Evolutionary conservation across 177 flowering plant species (phyloP).

Genomic region (Tripterygium wilfordii): DNA sequence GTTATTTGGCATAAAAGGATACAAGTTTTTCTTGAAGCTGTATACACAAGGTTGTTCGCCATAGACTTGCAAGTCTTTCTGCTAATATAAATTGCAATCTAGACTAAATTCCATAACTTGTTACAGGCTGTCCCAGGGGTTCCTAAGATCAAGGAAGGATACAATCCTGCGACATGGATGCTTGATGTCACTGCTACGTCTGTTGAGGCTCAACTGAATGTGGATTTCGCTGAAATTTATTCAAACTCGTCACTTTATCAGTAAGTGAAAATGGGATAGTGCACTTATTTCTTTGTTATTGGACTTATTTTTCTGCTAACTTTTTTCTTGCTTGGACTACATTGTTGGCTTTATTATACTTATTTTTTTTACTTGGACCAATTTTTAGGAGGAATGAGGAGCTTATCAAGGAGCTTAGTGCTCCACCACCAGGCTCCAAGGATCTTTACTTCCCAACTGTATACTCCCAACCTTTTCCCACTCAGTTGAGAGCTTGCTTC

Average conservation of each 20-base stretch:
- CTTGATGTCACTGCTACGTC: slow-evolving; percentile 54
- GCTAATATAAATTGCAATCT: background rate
- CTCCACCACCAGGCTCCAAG: slow-evolving; percentile 53
- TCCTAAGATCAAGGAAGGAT: slow-evolving; percentile 62
- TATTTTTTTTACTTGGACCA: background rate
- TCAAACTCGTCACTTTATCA: slow-evolving; percentile 59
- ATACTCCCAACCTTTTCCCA: slow-evolving; percentile 52
- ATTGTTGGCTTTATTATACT: background rate
- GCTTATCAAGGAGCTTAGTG: slow-evolving; percentile 51
- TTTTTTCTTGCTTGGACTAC: no score
- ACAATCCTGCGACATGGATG: slow-evolving; percentile 96
- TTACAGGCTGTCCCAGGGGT: slow-evolving; percentile 68
- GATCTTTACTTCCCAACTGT: slow-evolving; percentile 69
- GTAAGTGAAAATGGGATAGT: no score
- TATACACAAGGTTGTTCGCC: no score
- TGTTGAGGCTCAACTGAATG: slow-evolving; percentile 50
- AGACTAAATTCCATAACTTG: slow-evolving; percentile 1
- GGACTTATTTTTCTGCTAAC: no score
- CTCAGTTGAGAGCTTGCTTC: slow-evolving; percentile 74
- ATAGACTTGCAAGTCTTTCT: background rate
- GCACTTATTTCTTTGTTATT: no score
- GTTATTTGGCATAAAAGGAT: no score
- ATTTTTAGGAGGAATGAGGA: slow-evolving; percentile 61
- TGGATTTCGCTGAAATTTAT: slow-evolving; percentile 69
- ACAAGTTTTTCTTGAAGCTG: no score